Conservation (phyloP, 768 basidiomycete species). For the Nidularia pulvinata region DNA sequence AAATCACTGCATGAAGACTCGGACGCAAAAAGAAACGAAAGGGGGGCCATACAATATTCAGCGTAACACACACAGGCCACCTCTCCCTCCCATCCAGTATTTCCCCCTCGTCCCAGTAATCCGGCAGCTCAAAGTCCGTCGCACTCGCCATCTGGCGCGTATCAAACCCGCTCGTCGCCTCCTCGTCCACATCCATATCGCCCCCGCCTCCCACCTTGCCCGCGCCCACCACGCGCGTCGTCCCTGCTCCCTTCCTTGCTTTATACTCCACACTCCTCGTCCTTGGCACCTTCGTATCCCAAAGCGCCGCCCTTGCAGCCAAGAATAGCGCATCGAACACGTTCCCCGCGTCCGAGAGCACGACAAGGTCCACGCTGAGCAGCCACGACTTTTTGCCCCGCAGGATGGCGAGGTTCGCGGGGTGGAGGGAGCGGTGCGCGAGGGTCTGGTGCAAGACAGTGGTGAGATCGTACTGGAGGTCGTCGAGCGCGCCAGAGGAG, state of each 20-base stretch:
- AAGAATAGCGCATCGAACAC: conserved; percentile 78
- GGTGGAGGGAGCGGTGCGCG: conserved; percentile 65
- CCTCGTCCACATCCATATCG: conserved; percentile 60
- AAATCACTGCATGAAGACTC: background rate
- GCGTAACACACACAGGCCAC: conserved; percentile 79
- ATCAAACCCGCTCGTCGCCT: conserved; percentile 53
- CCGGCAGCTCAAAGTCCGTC: conserved; percentile 84
- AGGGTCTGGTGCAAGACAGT: conserved; percentile 62
- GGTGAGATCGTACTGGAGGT: conserved; percentile 75
- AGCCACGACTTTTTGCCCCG: conserved; percentile 71
- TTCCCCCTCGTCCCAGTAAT: conserved; percentile 89
- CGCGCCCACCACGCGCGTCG: conserved; percentile 5
- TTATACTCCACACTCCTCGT: conserved; percentile 75
- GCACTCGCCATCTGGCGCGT: conserved; percentile 50
- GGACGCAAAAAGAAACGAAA: background rate
- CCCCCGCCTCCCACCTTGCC: conserved; percentile 20
- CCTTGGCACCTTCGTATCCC: conserved; percentile 78
- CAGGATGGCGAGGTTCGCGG: conserved; percentile 61
- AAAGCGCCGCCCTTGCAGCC: conserved; percentile 76
- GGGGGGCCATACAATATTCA: conserved; percentile 60
- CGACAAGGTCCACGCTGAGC: conserved; percentile 72
- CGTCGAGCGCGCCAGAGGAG: conserved; percentile 63
- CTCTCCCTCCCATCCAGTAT: conserved; percentile 54
- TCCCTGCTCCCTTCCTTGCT: conserved; percentile 25
- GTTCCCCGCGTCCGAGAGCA: conserved; percentile 77